A percentile compares a stretch with the other conserved stretches of the same genome.
Conservation (phyloP, 139 green algal genomes). For the Limnomonas spitsbergensis region DNA sequence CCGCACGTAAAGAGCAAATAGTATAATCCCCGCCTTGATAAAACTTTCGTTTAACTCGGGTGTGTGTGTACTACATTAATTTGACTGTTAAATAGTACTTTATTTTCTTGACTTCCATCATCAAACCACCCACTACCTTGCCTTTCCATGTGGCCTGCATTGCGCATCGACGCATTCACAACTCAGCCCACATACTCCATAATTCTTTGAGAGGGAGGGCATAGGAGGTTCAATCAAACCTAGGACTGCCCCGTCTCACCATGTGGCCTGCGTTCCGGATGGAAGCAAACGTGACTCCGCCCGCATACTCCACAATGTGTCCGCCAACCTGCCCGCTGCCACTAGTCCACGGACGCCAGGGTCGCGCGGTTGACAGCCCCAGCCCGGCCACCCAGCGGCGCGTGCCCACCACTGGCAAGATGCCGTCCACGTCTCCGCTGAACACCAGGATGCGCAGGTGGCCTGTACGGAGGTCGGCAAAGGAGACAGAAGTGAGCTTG, state of each 20-base stretch:
- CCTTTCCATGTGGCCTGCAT: too few relatives aligned
- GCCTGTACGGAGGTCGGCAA: not conserved
- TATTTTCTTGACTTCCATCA: not conserved
- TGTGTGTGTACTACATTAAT: too few relatives aligned
- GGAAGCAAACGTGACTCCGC: not conserved
- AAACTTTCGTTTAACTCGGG: too few relatives aligned
- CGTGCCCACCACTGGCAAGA: conserved; percentile 86
- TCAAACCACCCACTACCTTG: too few relatives aligned
- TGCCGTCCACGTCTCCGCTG: conserved; percentile 83
- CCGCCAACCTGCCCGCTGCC: conserved; percentile 58
- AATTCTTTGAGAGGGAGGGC: too few relatives aligned
- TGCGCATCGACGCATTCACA: too few relatives aligned
- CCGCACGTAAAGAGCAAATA: too few relatives aligned
- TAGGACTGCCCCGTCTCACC: too few relatives aligned
- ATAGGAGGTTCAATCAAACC: too few relatives aligned
- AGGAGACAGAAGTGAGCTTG: not conserved
- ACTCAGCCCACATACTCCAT: too few relatives aligned
- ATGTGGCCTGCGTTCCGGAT: conserved; percentile 19
- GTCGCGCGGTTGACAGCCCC: conserved; percentile 57
- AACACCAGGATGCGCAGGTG: conserved; percentile 90
- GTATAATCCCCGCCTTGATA: too few relatives aligned
- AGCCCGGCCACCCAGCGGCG: conserved; percentile 23
- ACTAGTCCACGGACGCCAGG: conserved; percentile 85
- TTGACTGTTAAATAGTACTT: too few relatives aligned
- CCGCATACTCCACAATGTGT: conserved; percentile 9